These are phyloP conservation scores for Aspergillus cejpii DNA, from an alignment of 2,329 filamentous ascomycete species.

Conservation along the genomic window DNA sequence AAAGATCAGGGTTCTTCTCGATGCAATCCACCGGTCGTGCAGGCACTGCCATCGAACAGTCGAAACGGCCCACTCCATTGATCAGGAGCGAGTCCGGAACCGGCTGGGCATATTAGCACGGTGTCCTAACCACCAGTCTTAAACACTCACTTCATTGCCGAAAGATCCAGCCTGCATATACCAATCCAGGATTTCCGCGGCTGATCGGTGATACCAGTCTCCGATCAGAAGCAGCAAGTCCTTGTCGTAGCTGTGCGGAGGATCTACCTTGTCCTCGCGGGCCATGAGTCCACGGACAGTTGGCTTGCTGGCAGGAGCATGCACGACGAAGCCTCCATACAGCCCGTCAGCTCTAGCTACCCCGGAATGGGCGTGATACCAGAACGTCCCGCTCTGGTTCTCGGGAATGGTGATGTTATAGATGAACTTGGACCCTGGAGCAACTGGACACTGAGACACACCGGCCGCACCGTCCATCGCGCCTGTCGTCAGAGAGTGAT, in stretches of 20 bases:
- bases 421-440: conserved; percentile 48
- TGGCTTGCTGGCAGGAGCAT: conserved; percentile 30
- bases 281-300: conserved; percentile 16
- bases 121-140: not conserved
- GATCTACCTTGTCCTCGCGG: conserved; percentile 1
- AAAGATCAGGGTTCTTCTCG: conserved; percentile 17
- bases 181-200: conserved; percentile 39
- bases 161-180: conserved; percentile 41
- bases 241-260: conserved; percentile 27
- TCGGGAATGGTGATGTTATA: conserved; percentile 38
- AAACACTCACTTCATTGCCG: conserved; percentile 37
- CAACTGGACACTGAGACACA: conserved; percentile 61
- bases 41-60: conserved; percentile 43
- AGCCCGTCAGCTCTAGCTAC: conserved; percentile 43
- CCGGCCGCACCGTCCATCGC: conserved; percentile 62
- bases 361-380: conserved; percentile 46
- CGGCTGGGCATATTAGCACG: conserved; percentile 29
- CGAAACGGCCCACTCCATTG: conserved; percentile 43
- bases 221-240: conserved; percentile 45
- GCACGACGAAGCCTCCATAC: conserved; percentile 45
- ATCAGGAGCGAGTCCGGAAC: conserved; percentile 46
- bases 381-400: conserved; percentile 43
- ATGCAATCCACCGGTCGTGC: conserved; percentile 43
- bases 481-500: conserved; percentile 18
- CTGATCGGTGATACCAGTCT: conserved; percentile 46